Percentiles rank a stretch among this genome's conserved stretches.
Conservation (phyloP, 176 grass and related monocot genomes). For the Cocos nucifera region DNA sequence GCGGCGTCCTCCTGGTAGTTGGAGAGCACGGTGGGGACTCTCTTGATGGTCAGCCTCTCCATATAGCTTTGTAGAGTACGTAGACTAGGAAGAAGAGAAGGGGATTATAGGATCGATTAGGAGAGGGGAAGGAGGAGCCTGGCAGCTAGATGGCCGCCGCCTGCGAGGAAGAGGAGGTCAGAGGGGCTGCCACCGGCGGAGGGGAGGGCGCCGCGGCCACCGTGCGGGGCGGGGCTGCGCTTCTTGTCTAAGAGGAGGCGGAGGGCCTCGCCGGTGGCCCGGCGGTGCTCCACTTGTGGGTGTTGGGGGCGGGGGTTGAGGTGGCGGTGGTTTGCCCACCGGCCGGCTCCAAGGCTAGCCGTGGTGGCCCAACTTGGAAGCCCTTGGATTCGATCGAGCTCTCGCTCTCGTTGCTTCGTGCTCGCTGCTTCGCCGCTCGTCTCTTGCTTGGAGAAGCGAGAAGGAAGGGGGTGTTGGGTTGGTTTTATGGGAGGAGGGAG, state of each 20-base stretch:
- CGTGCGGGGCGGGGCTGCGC: neutral
- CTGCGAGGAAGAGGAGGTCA: slow-evolving; percentile 6
- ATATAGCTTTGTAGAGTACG: neutral
- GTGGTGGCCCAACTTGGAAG: slow-evolving; percentile 1
- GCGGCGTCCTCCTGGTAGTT: slow-evolving; percentile 13
- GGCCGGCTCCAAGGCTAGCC: slow-evolving; percentile 3
- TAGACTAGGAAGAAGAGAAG: neutral
- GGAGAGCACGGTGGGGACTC: slow-evolving; percentile 7
- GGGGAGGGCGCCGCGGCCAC: slow-evolving; percentile 7
- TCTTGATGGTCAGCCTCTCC: neutral
- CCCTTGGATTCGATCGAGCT: too few relatives aligned
- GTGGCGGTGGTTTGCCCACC: slow-evolving; percentile 2
- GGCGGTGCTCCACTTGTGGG: neutral
- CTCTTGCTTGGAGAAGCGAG: too few relatives aligned
- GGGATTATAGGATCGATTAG: neutral
- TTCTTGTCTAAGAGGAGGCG: slow-evolving; percentile 6
- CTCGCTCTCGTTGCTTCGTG: too few relatives aligned
- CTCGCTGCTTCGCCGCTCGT: too few relatives aligned
- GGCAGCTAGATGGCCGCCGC: neutral
- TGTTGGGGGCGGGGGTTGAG: neutral
- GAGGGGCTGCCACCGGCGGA: slow-evolving; percentile 15
- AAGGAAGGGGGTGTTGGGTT: too few relatives aligned
- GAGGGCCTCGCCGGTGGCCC: too few relatives aligned
- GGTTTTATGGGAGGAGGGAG: too few relatives aligned
- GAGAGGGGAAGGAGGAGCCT: too few relatives aligned